These are phyloP conservation scores for Kwoniella shivajii DNA, from an alignment of 1,284 basidiomycete genomes.

Conservation along the genomic window DNA sequence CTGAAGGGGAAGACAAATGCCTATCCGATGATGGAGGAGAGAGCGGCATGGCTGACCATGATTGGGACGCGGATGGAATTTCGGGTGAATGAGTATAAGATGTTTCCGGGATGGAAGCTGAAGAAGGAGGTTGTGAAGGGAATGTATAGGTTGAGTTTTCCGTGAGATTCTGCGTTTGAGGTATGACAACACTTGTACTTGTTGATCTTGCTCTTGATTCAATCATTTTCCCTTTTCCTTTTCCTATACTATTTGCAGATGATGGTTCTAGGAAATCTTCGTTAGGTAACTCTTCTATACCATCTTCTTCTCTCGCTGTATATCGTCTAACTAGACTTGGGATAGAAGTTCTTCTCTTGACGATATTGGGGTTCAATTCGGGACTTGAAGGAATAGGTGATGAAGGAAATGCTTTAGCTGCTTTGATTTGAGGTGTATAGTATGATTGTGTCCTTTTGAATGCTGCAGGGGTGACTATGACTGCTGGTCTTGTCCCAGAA, in stretches of 20 bases:
- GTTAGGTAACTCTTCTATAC: neutral
- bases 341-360: slow-evolving; percentile 47
- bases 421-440: slow-evolving; percentile 18
- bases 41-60: slow-evolving; percentile 1
- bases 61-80: slow-evolving; percentile 4
- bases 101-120: slow-evolving; percentile 3
- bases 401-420: neutral
- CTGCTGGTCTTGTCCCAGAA: slow-evolving; percentile 9
- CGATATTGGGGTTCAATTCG: slow-evolving; percentile 4
- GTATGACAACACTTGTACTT: slow-evolving; percentile 46
- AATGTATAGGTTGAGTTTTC: slow-evolving; percentile 16
- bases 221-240: slow-evolving; percentile 20
- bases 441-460: slow-evolving; percentile 13
- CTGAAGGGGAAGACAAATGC: neutral
- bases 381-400: slow-evolving; percentile 4
- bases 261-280: slow-evolving; percentile 1
- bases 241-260: slow-evolving; percentile 4
- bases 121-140: slow-evolving; percentile 16
- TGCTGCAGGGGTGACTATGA: slow-evolving; percentile 9
- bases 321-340: slow-evolving; percentile 27
- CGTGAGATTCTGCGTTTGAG: slow-evolving; percentile 19
- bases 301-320: slow-evolving; percentile 19
- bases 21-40: slow-evolving; percentile 1
- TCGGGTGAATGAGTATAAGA: slow-evolving; percentile 10
- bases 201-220: slow-evolving; percentile 46